Base-by-base conservation (phyloP, 139 green algal genomes). In the Auxenochlorella pyrenoidosa region DNA sequence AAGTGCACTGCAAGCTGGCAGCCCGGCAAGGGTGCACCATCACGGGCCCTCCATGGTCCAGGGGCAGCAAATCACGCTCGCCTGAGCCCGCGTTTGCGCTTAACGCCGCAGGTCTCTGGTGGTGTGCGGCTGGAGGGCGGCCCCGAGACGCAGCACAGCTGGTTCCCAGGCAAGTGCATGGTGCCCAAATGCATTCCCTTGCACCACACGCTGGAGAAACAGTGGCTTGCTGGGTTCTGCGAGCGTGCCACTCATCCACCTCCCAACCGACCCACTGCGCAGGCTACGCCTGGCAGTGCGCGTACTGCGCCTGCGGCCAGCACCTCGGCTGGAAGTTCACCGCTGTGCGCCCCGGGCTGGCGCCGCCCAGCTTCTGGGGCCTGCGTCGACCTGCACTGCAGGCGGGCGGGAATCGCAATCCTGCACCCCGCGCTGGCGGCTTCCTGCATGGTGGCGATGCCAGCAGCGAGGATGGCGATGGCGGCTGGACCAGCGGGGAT, bases 201-300 rank as follows among this genome's bases (percentile, higher is more conserved):
- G 18, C 71, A 13, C 47, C 34, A 51, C 3, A 43, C 21, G 26
- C 12, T 32, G 1, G 5, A 30, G 47, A 18, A 54, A 10, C 47
- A 54, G 47, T 10, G 8, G 8, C 47, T 54, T 54, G 47, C 47
- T 68, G 63, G 6, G 28, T 71, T n/a, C 26, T 38, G 47, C 47
- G 10, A 6, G 24, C 63, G 2, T 81, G 75, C 30, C 41, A 32
- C 71, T 10, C 41, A 12, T 47, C 36, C 38, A 1, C 10, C 19
- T 24, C 30, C 72, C 72, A 5, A 18, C n/a, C n/a, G n/a, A n/a
- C n/a, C n/a, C n/a, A n/a, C n/a, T n/a, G 5, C 40, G 75, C 75
- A 81, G 93, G 91, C 47, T 95, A 92, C 81, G 88, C 90, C 1
- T 95, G 93, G 93, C 92, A 90, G 34, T 91, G 94, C 44, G 77